Evolutionary conservation across 2,329 filamentous ascomycete genomes (phyloP), one percentile per base, ranked within the genome.

Genomic region (Aspergillus sp.): DNA sequence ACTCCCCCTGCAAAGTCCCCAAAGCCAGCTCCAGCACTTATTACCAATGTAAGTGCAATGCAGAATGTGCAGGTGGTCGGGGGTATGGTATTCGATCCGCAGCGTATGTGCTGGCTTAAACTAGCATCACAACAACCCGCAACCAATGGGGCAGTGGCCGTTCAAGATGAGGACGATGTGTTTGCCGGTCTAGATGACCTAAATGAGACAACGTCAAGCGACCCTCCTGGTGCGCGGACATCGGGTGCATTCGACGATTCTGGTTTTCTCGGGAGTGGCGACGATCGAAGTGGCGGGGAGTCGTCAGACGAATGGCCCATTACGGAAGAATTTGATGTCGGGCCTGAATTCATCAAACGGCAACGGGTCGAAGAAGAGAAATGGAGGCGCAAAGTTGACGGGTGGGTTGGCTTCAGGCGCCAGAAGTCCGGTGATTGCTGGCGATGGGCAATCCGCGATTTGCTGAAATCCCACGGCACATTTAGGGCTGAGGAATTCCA

Each of bases 1-100:
- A 66, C 76, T 46, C 72, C 62, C 52, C 52, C 57, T n/a, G 57
- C 65, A 28, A 64, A 59, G 48, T 67, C 67, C 30, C 72, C 73
- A 29, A 73, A 71, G 55, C 67, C 65, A 38, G 62, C 73, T 49
- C 66, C 68, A 32, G 89, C 91, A 4, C 77, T 98, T 12, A 98
- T 98, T 59, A 89, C 89, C 42, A 93, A 95, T 55, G 87, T 96
- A 54, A 86, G 85, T 46, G 78, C 83, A 4, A 83, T 84, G 51
- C 87, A 91, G 60, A 90, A 88, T 51, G 85, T 95, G 9, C 90
- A 96, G 68, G 86, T 96, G 33, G 89, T 96, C 48, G 87, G 89
- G n/a, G 88, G 89, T 56, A 98, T 98, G 93, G 86, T 97, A 7
- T 98, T 97, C 64, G 93, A 98, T 62, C 93, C 93, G 3, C 84